Percentiles rank a stretch among this genome's conserved stretches.
phyloP scores from a whole-genome alignment of 176 grass and related monocot species.

The Alopecurus myosuroides region DNA sequence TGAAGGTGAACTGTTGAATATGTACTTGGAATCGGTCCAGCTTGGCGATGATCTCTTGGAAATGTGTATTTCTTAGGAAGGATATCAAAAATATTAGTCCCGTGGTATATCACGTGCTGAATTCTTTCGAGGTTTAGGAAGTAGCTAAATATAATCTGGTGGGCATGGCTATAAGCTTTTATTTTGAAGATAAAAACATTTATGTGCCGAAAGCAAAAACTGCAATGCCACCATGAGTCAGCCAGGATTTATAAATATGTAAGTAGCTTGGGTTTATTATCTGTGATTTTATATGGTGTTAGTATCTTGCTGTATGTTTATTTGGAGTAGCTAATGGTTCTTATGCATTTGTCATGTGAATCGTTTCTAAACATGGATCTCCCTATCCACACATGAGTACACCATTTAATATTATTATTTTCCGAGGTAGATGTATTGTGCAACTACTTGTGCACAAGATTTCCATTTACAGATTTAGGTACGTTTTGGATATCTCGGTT shows the following conservation, averaged over 20 bases:
- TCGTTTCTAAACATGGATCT: no score
- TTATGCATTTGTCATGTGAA: not conserved
- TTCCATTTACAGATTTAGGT: no score
- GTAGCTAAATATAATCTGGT: conserved; percentile 71
- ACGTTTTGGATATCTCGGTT: no score
- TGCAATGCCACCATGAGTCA: conserved; percentile 91
- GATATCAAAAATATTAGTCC: conserved; percentile 80
- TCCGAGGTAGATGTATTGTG: no score
- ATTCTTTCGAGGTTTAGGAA: conserved; percentile 61
- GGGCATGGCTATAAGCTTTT: conserved; percentile 80
- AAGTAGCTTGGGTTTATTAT: not conserved
- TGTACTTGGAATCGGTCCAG: conserved; percentile 60
- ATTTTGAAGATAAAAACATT: conserved; percentile 82
- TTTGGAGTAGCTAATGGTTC: not conserved
- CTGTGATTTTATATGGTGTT: not conserved
- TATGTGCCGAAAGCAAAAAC: conserved; percentile 78
- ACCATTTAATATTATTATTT: no score
- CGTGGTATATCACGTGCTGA: conserved; percentile 74
- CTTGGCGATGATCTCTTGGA: conserved; percentile 89
- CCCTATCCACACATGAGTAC: no score
- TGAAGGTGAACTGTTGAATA: conserved; percentile 75
- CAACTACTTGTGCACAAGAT: no score
- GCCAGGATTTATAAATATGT: conserved; percentile 64
- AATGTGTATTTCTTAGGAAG: conserved; percentile 92
- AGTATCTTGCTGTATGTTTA: not conserved